Percentiles rank a stretch among this genome's conserved stretches.
These are phyloP conservation scores for Arachnopeziza araneosa DNA, from an alignment of 2,329 filamentous ascomycete species.

Conservation along the genomic window DNA sequence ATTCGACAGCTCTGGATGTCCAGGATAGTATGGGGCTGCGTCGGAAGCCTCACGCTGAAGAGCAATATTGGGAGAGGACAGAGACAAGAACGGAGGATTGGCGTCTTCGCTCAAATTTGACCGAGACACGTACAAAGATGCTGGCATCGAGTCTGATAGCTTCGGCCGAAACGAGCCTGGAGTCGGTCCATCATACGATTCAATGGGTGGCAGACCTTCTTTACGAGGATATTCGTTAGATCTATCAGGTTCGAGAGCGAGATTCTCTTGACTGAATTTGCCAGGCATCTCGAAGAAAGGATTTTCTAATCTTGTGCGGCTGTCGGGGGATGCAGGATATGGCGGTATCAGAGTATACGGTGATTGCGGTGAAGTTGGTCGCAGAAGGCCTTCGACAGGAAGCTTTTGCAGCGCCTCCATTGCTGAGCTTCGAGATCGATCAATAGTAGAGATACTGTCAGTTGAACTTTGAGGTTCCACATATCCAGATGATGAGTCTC, in stretches of 20 bases:
- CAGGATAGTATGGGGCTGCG: constrained; percentile 15
- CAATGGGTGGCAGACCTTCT: constrained; percentile 21
- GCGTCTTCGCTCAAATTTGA: not conserved
- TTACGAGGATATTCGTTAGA: constrained; percentile 20
- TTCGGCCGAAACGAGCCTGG: not conserved
- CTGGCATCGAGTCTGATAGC: not conserved
- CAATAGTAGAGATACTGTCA: constrained; percentile 5
- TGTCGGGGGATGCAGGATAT: not conserved
- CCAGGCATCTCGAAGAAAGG: not conserved
- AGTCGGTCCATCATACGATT: constrained; percentile 2
- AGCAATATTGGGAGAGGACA: constrained; percentile 17
- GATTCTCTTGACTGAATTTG: constrained; percentile 13
- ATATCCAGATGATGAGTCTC: constrained; percentile 13
- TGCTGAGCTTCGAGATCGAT: constrained; percentile 12
- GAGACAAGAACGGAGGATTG: constrained; percentile 2
- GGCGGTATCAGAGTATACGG: constrained; percentile 11
- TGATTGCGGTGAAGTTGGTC: not conserved
- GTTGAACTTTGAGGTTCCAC: constrained; percentile 3
- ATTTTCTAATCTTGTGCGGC: not conserved
- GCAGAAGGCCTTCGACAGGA: constrained; percentile 8
- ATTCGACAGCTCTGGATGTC: constrained; percentile 38
- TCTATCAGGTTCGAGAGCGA: constrained; percentile 1
- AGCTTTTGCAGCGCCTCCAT: constrained; percentile 19
- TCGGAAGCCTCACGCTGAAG: not conserved
- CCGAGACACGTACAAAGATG: constrained; percentile 1